Evolutionary conservation across 169 alveolate genomes (phyloP).

Genomic region (Plasmodium vivax): DNA sequence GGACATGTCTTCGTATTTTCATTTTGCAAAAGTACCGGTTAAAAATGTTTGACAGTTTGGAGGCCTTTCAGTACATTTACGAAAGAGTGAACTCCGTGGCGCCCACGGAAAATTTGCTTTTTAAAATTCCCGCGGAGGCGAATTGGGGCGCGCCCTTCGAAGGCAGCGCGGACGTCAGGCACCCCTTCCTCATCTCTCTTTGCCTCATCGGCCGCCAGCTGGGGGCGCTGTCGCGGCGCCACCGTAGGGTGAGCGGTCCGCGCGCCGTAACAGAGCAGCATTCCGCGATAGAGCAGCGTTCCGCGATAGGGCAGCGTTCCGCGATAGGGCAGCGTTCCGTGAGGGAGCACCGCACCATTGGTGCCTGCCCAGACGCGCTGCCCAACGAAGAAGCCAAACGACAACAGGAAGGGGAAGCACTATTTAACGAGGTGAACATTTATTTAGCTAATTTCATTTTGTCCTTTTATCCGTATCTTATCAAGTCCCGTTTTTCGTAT

Average conservation of each 20-base stretch:
- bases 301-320: not conserved
- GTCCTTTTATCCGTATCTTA: slow-evolving; percentile 55
- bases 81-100: slow-evolving; percentile 22
- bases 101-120: not conserved
- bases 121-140: slow-evolving; percentile 1
- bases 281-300: not conserved
- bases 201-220: not conserved
- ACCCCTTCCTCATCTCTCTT: slow-evolving; percentile 1
- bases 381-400: not conserved
- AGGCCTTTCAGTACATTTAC: slow-evolving; percentile 23
- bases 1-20: slow-evolving; percentile 49
- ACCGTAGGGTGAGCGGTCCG: not conserved
- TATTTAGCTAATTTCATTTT: slow-evolving; percentile 13
- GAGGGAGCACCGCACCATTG: not conserved
- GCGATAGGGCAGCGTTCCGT: not conserved
- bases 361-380: not conserved
- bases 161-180: slow-evolving; percentile 1
- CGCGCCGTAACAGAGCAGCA: not conserved
- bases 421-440: slow-evolving; percentile 13
- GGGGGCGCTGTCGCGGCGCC: not conserved
- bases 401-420: not conserved
- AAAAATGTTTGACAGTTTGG: not conserved
- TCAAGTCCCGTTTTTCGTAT: slow-evolving; percentile 25
- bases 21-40: slow-evolving; percentile 33
- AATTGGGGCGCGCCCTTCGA: not conserved